Conservation (phyloP, 2,329 filamentous ascomycete species). For the Cylindrodendrum hubeiense region DNA sequence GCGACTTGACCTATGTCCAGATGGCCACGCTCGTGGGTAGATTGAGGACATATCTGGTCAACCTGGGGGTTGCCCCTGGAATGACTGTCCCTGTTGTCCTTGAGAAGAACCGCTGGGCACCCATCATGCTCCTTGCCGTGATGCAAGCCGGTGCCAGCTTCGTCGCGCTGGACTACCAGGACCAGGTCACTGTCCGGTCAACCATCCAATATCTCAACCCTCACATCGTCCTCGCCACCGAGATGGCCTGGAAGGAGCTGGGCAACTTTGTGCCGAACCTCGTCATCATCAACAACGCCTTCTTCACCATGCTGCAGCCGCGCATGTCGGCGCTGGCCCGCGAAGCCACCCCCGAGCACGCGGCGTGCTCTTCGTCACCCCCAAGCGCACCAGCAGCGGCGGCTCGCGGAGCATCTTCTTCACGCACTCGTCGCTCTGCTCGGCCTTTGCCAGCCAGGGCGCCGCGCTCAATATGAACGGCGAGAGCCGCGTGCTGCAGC, state of each 20-base stretch:
- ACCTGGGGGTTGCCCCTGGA: conserved; percentile 63
- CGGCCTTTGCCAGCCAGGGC: conserved; percentile 64
- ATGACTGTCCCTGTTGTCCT: conserved; percentile 75
- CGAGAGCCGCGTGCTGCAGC: conserved; percentile 67
- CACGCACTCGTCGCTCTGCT: conserved; percentile 69
- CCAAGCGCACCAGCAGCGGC: conserved; percentile 53
- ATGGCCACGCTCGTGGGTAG: conserved; percentile 53
- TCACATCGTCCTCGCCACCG: conserved; percentile 59
- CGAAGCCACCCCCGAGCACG: conserved; percentile 56
- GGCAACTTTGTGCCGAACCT: conserved; percentile 55
- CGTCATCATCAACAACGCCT: conserved; percentile 56
- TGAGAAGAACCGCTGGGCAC: conserved; percentile 77
- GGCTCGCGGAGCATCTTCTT: conserved; percentile 71
- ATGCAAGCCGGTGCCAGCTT: conserved; percentile 70
- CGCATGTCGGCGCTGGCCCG: conserved; percentile 47
- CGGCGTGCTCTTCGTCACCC: conserved; percentile 73
- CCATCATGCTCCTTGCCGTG: conserved; percentile 77
- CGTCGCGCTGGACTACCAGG: conserved; percentile 61
- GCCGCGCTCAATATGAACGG: conserved; percentile 61
- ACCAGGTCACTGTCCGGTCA: conserved; percentile 55
- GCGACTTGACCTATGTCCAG: conserved; percentile 56
- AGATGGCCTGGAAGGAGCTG: conserved; percentile 55
- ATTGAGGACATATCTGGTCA: conserved; percentile 60
- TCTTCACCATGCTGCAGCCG: conserved; percentile 52
- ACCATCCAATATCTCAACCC: conserved; percentile 59